Evolutionary conservation across 1,284 basidiomycete species (phyloP).

Genomic region (Marasmius sp.): DNA sequence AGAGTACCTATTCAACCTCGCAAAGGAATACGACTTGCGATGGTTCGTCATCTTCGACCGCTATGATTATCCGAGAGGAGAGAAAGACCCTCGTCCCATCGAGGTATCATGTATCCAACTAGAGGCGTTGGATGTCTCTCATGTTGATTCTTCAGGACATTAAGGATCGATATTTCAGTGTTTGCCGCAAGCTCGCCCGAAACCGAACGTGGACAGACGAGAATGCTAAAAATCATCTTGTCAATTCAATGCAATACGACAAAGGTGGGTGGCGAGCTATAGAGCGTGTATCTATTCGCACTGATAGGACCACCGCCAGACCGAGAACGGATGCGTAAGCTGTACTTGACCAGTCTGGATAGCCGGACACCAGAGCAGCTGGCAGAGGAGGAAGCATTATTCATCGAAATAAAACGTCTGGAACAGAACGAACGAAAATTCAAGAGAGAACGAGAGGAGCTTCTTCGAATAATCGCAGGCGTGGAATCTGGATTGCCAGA

Average conservation of each 20-base stretch:
- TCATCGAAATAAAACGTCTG: slow-evolving; percentile 90
- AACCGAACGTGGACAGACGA: slow-evolving; percentile 84
- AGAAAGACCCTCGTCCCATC: slow-evolving; percentile 40
- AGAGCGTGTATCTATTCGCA: background rate
- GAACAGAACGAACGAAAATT: slow-evolving; percentile 93
- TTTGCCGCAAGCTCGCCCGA: slow-evolving; percentile 86
- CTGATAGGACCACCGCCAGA: slow-evolving; percentile 44
- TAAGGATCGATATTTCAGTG: slow-evolving; percentile 93
- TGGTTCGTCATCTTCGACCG: slow-evolving; percentile 93
- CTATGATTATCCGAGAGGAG: slow-evolving; percentile 70
- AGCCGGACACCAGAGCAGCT: slow-evolving; percentile 87
- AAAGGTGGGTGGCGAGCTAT: slow-evolving; percentile 55
- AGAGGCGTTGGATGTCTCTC: background rate
- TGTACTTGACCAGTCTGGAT: slow-evolving; percentile 85
- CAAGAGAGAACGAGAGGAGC: slow-evolving; percentile 87
- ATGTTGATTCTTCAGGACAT: slow-evolving; percentile 66
- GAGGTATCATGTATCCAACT: slow-evolving; percentile 50
- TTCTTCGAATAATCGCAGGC: slow-evolving; percentile 82
- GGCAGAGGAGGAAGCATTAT: slow-evolving; percentile 94
- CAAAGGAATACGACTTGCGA: slow-evolving; percentile 83
- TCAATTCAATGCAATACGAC: slow-evolving; percentile 81
- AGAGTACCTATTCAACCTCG: slow-evolving; percentile 86
- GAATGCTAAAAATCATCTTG: slow-evolving; percentile 60
- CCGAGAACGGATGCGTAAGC: slow-evolving; percentile 87
- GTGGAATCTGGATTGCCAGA: slow-evolving; percentile 83